These are phyloP conservation scores for Fusarium continuum DNA, from an alignment of 2,329 filamentous ascomycete species.

Conservation along the genomic window DNA sequence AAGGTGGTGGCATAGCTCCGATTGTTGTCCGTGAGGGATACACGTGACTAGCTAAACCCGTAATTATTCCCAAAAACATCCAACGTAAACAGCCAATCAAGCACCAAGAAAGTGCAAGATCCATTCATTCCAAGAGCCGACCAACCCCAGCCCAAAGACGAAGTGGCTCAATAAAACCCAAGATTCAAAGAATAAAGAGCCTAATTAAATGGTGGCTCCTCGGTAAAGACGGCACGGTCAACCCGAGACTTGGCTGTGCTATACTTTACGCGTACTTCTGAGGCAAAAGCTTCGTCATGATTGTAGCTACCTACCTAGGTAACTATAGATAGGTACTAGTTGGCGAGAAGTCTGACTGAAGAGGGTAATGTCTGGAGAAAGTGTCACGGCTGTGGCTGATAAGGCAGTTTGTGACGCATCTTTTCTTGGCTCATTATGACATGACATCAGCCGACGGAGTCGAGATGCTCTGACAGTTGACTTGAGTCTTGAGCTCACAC, in stretches of 20 bases:
- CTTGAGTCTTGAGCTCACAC: neutral
- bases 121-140: neutral
- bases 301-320: neutral
- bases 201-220: slow-evolving; percentile 8
- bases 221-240: slow-evolving; percentile 29
- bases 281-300: slow-evolving; percentile 21
- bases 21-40: neutral
- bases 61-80: neutral
- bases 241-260: neutral
- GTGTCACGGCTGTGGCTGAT: neutral
- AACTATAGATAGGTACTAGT: no score
- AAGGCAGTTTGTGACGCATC: neutral
- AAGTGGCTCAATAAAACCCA: neutral
- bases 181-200: neutral
- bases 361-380: neutral
- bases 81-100: neutral
- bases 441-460: slow-evolving; percentile 4
- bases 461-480: neutral
- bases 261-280: neutral
- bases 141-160: neutral
- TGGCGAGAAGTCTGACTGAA: neutral
- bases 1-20: no score
- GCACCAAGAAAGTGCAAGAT: neutral
- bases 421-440: slow-evolving; percentile 2
- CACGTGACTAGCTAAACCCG: slow-evolving; percentile 1